Evolutionary conservation across 768 basidiomycete genomes (phyloP).

Genomic region (Mycena filopes): DNA sequence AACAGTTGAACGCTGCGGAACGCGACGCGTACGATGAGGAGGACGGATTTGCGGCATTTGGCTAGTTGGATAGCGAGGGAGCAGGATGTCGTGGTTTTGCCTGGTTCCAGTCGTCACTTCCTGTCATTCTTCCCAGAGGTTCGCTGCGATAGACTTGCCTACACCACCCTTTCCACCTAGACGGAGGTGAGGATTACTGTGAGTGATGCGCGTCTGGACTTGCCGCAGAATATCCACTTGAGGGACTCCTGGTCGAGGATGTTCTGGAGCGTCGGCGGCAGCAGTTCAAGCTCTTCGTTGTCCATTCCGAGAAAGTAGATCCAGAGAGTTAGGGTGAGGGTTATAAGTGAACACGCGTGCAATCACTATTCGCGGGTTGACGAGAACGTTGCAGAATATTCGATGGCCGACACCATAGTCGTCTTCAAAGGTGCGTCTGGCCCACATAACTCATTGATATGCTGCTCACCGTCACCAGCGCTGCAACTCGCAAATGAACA

Average conservation of each 20-base stretch:
- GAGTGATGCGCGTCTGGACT: slow-evolving; percentile 16
- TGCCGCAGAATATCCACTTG: slow-evolving; percentile 99
- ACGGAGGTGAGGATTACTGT: slow-evolving; percentile 21
- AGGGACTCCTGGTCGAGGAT: slow-evolving; percentile 91
- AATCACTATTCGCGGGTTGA: slow-evolving; percentile 23
- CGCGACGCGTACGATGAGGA: slow-evolving; percentile 82
- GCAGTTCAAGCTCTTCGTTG: slow-evolving; percentile 69
- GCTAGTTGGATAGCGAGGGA: slow-evolving; percentile 98
- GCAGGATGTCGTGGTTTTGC: slow-evolving; percentile 98
- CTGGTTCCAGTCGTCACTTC: slow-evolving; percentile 50
- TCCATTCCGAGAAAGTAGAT: slow-evolving; percentile 14
- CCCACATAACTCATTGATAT: slow-evolving; percentile 18
- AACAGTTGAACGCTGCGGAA: too few relatives aligned
- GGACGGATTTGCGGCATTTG: slow-evolving; percentile 89
- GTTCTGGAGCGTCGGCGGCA: slow-evolving; percentile 92
- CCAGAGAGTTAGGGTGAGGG: slow-evolving; percentile 3
- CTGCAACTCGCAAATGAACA: slow-evolving; percentile 89
- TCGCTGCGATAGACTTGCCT: slow-evolving; percentile 63
- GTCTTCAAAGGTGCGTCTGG: slow-evolving; percentile 53
- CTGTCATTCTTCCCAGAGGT: neutral
- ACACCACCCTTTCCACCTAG: slow-evolving; percentile 99
- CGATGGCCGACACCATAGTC: slow-evolving; percentile 45
- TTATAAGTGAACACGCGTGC: slow-evolving; percentile 21
- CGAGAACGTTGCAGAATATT: slow-evolving; percentile 30
- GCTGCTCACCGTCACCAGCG: slow-evolving; percentile 55